Base-by-base conservation (phyloP, 2,329 filamentous ascomycete species). In the Cordyceps tenuipes region DNA sequence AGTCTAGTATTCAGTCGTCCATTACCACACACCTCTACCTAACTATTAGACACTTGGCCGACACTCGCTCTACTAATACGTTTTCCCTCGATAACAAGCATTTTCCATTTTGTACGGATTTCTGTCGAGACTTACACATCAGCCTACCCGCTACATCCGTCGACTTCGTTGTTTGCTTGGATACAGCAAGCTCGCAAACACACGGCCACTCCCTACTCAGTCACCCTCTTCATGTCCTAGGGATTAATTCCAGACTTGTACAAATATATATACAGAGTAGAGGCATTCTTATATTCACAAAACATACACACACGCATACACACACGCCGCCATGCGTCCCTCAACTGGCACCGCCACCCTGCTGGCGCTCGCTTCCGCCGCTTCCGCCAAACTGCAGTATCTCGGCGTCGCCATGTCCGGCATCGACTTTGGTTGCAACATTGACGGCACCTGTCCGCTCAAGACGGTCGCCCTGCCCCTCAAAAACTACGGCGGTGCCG, bases 341-440 rank as follows among this genome's bases (percentile, higher is more conserved):
- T 52, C 53, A 8, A 36, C 59, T n/a, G 41, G 39, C 19, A n/a
- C 58, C 31, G 39, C 61, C 36, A 39, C 62, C 26, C 17, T 57
- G 48, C 34, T 63, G 58, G 62, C 60, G 56, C 53, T 64, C 12
- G 61, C 53, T 8, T 58, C 61, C 36, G 23, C 47, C 31, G 56
- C 53, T 8, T 50, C 53, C n/a, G 59, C 59, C 19, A 57, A 61
- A 41, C 53, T 61, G 23, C 46, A 61, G 36, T 66, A 65, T 36
- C 59, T 66, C 55, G 64, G 77, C 49, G 74, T 79, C 8, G 75
- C 76, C 26, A 76, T 79, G 59, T 72, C 77, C 5, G 77, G 77
- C 60, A 77, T 76, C 43, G 77, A 80, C 61, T 78, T 79, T 67
- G 77, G 77, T 5, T 79, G 77, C 59, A 69, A 73, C 57, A 78